Percentiles rank a stretch among this genome's conserved stretches.
Conservation (phyloP, 2,329 filamentous ascomycete genomes). For the Curvularia sp. region DNA sequence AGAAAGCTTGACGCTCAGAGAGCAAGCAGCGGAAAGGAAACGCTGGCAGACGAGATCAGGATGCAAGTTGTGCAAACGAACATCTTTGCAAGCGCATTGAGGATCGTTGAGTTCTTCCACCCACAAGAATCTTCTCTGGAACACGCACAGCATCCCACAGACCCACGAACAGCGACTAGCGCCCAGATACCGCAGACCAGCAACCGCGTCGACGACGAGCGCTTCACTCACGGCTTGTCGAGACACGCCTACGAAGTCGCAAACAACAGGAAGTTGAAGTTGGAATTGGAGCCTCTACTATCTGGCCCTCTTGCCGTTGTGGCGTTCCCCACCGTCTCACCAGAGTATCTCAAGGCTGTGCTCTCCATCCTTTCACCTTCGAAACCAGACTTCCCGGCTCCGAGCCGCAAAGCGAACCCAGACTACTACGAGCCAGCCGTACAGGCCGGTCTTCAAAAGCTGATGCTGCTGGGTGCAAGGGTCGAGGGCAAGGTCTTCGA, state of each 20-base stretch:
- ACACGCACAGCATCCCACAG: conserved; percentile 36
- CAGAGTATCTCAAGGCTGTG: conserved; percentile 81
- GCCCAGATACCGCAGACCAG: conserved; percentile 41
- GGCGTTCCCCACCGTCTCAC: conserved; percentile 81
- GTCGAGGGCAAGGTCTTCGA: conserved; percentile 89
- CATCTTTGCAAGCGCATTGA: conserved; percentile 85
- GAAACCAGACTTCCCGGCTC: conserved; percentile 74
- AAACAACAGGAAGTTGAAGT: conserved; percentile 58
- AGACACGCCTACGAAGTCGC: conserved; percentile 60
- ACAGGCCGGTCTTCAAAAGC: conserved; percentile 83
- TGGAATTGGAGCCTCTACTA: conserved; percentile 76
- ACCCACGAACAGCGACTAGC: conserved; percentile 45
- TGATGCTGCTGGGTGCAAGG: conserved; percentile 84
- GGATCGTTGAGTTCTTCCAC: conserved; percentile 81
- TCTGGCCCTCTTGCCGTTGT: conserved; percentile 81
- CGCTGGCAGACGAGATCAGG: conserved; percentile 68
- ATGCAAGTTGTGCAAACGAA: conserved; percentile 86
- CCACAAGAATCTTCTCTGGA: conserved; percentile 38
- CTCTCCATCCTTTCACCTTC: conserved; percentile 78
- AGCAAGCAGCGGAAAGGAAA: conserved; percentile 62
- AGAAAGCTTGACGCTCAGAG: conserved; percentile 72
- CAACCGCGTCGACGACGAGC: conserved; percentile 57
- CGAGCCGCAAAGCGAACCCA: conserved; percentile 75
- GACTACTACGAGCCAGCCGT: conserved; percentile 81
- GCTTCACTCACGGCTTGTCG: conserved; percentile 67